A percentile compares a stretch with the other conserved stretches of the same genome.
These are phyloP conservation scores for Dendryphion nanum DNA, from an alignment of 2,329 filamentous ascomycete genomes.

Conservation along the genomic window DNA sequence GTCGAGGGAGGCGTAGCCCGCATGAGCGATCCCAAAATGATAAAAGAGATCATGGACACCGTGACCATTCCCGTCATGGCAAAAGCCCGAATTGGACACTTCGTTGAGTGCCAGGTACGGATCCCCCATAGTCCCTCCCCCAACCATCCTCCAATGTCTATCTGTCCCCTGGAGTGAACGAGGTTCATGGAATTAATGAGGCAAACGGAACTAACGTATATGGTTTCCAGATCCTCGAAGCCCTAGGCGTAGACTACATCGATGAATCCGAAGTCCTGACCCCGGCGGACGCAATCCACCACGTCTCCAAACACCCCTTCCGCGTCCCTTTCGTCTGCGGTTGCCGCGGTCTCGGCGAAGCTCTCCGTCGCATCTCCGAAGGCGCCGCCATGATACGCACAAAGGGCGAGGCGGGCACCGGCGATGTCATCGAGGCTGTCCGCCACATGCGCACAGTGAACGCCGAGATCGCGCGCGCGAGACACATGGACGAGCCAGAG, in stretches of 20 bases:
- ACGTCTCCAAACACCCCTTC: conserved; percentile 86
- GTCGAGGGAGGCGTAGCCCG: conserved; percentile 88
- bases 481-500: conserved; percentile 65
- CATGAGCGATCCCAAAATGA: conserved; percentile 94
- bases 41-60: conserved; percentile 89
- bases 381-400: conserved; percentile 98
- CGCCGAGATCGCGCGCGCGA: conserved; percentile 73
- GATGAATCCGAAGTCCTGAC: conserved; percentile 98
- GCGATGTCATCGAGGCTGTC: conserved; percentile 95
- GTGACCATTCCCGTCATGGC: conserved; percentile 99
- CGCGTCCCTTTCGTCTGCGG: conserved; percentile 92
- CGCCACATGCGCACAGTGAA: conserved; percentile 93
- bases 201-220: background rate
- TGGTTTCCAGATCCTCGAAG: conserved; percentile 74
- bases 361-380: conserved; percentile 83
- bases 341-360: conserved; percentile 91
- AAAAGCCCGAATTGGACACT: conserved; percentile 95
- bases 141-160: background rate
- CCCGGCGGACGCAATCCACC: conserved; percentile 83
- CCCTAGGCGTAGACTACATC: conserved; percentile 94
- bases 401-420: conserved; percentile 96
- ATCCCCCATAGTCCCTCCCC: background rate
- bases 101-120: conserved; percentile 85
- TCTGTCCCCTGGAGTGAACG: background rate
- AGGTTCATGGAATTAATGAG: background rate